Conservation (phyloP, 2,329 filamentous ascomycete species). For the Trichoderma atroviride region DNA sequence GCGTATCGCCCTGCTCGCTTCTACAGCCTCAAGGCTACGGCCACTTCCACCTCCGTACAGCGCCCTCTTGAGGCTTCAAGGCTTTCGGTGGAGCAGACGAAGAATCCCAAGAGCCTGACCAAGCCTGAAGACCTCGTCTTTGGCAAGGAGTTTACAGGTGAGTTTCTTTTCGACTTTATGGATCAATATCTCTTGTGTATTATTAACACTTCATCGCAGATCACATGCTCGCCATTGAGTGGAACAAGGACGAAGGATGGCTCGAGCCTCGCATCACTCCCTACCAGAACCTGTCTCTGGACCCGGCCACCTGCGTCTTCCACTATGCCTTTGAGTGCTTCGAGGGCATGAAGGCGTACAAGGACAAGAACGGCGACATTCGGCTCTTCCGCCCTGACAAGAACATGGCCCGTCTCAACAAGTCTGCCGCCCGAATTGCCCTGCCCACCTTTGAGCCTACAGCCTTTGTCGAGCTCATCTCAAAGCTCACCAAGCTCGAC, state of each 20-base stretch:
- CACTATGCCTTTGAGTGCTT: conserved; percentile 99
- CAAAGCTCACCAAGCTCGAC: conserved; percentile 77
- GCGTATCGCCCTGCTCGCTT: conserved; percentile 38
- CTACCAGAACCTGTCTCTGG: conserved; percentile 95
- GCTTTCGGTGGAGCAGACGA: conserved; percentile 74
- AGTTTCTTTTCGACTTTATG: background rate
- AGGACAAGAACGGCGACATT: conserved; percentile 75
- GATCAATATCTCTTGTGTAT: background rate
- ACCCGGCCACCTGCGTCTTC: conserved; percentile 95
- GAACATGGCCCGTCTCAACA: conserved; percentile 96
- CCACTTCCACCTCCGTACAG: conserved; percentile 55
- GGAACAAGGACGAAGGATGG: conserved; percentile 87
- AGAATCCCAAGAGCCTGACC: conserved; percentile 71
- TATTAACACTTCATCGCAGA: conserved; percentile 55
- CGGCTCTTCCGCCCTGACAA: conserved; percentile 91
- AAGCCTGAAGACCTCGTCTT: conserved; percentile 85
- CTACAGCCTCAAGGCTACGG: conserved; percentile 58
- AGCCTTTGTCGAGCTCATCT: conserved; percentile 78
- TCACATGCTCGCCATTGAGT: conserved; percentile 96
- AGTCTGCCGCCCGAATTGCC: conserved; percentile 86
- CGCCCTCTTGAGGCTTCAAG: conserved; percentile 75
- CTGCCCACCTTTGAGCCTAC: conserved; percentile 81
- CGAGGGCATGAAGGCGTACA: conserved; percentile 99
- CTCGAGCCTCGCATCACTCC: conserved; percentile 79
- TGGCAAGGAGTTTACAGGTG: conserved; percentile 86